Evolutionary conservation across 306 rosid species (phyloP), one percentile per base, ranked within the genome.

Genomic region (Castanospermum australe): DNA sequence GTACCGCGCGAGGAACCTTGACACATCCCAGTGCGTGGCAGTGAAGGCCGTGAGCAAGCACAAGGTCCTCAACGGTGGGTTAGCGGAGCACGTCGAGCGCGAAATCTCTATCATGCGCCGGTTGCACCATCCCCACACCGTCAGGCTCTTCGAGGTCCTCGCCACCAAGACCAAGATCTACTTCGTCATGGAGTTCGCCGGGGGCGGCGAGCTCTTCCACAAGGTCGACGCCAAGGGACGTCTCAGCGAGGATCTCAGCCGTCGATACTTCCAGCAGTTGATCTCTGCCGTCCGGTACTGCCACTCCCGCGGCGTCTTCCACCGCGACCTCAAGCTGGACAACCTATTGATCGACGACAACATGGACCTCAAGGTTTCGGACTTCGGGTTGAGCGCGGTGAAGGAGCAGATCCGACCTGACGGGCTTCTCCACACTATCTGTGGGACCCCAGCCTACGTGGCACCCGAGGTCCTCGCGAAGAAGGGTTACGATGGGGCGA

Each of bases 401-500:
- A 39, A 63, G 14, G 88, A 81, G 2, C 86, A 83, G 73, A 30
- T 45, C 80, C 84, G 35, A 44, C 69, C 89, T 12, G 96, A 91
- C 57, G 92, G 91, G 0, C 47, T 91, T 12, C 87, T 93, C 52
- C 96, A 89, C 65, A 93, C 97, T 0, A 74, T 86, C 0, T 93
- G 97, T 20, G 97, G 97, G 5, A 93, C 97, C 0, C 97, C 97
- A 0, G 91, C 96, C 2, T 93, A 93, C 79, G 90, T 91, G 82
- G 97, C 97, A 2, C 97, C 97, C 0, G 97, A 93, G 82, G 71
- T 93, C 38, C 87, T 93, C 3, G 75, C 85, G 1, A 91, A 73
- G 73, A 89, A 85, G 52, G 94, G 96, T 4, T 93, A 91, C 75
- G 84, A 88, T 8, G 98, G 96, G 0, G 90, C 89, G 0, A 89